Evolutionary conservation across 768 basidiomycete genomes (phyloP).

Genomic region (Boletales sp.): DNA sequence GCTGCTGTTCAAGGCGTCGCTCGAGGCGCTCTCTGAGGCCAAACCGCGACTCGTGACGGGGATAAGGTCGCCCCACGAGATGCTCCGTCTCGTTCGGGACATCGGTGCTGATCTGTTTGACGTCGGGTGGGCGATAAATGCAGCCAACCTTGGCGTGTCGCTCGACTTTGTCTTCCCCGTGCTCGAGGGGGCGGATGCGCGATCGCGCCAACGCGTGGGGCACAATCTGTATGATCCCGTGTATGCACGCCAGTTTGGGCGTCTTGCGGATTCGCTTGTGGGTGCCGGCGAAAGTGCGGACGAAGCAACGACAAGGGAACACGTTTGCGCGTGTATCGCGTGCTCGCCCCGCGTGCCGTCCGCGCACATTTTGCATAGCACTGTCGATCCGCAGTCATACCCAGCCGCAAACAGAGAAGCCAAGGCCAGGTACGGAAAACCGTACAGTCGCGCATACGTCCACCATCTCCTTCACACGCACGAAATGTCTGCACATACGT

Average conservation of each 20-base stretch:
- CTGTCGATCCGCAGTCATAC: constrained; percentile 33
- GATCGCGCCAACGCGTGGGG: constrained; percentile 41
- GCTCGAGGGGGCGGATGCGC: constrained; percentile 1
- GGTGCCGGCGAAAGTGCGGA: constrained; percentile 8
- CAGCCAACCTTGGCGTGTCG: constrained; percentile 68
- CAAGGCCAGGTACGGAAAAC: constrained; percentile 21
- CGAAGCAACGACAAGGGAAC: background rate
- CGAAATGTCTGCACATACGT: constrained; percentile 82
- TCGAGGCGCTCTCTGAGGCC: constrained; percentile 43
- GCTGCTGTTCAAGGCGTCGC: constrained; percentile 56
- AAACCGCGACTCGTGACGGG: constrained; percentile 67
- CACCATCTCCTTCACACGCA: constrained; percentile 87
- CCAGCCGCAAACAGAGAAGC: background rate
- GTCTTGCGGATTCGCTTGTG: constrained; percentile 42
- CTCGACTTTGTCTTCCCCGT: constrained; percentile 77
- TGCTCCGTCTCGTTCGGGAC: constrained; percentile 58
- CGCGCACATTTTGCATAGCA: constrained; percentile 42
- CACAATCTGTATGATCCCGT: constrained; percentile 64
- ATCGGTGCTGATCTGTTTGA: constrained; percentile 79
- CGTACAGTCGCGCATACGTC: constrained; percentile 58
- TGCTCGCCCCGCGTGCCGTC: constrained; percentile 47
- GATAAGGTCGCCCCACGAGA: constrained; percentile 65
- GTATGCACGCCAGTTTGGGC: constrained; percentile 60
- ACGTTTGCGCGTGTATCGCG: constrained; percentile 49
- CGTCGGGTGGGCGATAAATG: constrained; percentile 63